Evolutionary conservation across 345 rosid genomes (phyloP).

Genomic region (Atalantia buxifolia): DNA sequence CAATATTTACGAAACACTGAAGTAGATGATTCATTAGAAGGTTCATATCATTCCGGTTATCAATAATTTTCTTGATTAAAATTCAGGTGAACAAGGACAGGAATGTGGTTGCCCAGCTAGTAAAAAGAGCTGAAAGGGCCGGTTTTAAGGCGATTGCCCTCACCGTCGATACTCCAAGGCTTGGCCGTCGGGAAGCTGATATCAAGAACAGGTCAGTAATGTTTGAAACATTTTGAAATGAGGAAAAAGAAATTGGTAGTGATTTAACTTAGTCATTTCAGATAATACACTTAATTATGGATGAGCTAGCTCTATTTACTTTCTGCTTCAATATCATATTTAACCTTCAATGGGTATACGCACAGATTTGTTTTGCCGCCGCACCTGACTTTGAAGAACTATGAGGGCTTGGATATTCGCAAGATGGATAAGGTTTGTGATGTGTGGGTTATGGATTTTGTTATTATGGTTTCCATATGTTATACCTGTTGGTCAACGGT

Average conservation of each 20-base stretch:
- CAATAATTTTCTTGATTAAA: neutral
- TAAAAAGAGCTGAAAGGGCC: constrained; percentile 88
- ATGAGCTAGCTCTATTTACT: too few species aligned
- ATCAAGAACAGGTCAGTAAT: constrained; percentile 82
- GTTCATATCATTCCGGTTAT: neutral
- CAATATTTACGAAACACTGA: neutral
- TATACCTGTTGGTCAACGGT: neutral
- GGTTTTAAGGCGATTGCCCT: constrained; percentile 95
- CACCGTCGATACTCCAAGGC: constrained; percentile 94
- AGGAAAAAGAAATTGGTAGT: neutral
- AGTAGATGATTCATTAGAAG: neutral
- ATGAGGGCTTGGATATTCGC: constrained; percentile 82
- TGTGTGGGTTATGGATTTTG: neutral
- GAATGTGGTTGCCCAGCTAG: constrained; percentile 77
- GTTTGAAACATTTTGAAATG: neutral
- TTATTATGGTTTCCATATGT: neutral
- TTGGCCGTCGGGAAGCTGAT: constrained; percentile 93
- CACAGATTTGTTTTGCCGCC: constrained; percentile 75
- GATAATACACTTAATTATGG: neutral
- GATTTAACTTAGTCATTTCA: neutral
- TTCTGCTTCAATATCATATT: neutral
- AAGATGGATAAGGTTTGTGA: constrained; percentile 60
- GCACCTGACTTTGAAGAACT: constrained; percentile 75
- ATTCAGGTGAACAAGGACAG: constrained; percentile 80
- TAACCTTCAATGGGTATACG: constrained; percentile 4